Base-by-base conservation (phyloP, 1,139 yeast genomes). In the Pichia sp. region DNA sequence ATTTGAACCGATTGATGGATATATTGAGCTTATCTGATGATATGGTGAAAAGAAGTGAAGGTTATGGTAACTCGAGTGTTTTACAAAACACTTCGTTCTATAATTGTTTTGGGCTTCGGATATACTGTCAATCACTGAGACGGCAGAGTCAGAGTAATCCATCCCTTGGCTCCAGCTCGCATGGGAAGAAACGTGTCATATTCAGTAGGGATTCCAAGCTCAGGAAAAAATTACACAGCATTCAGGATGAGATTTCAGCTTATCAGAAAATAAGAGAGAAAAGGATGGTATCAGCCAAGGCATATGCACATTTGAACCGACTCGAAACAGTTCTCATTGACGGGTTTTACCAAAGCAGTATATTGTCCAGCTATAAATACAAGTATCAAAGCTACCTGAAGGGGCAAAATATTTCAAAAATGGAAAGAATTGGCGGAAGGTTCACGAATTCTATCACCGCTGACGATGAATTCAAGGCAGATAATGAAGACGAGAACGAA, bases 121-220 rank as follows among this genome's bases (percentile, higher is more conserved):
- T 62, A 12, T 38, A 48, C n/a, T 62, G 66, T 42, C 55, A 51
- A n/a, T 46, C 51, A n/a, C 4, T 61, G 34, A 60, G 44, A 45
- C 5, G 17, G 6, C 36, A 45, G 30, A 45, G 9, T 44, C 6
- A 16, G 38, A 12, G 24, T 20, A 20, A 20, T 31, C 34, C 2
- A 9, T 9, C 34, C 34, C 9, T 31, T 31, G 6, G 12, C 9
- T 9, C 34, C 34, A 31, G 4, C 12, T 9, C 34, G 12, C 34
- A 31, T 20, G 48, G 24, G 14, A 29, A 30, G 16, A 34, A 33
- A n/a, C 61, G 60, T 31, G 53, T 66, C 54, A 55, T 56, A 36
- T 69, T 61, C 50, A 60, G 72, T 6, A 60, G 71, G 49, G 69
- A 68, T 49, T 52, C 61, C 5, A 69, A 68, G 49, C 55, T 64